Conservation (phyloP, 345 rosid genomes). For the Boechera retrofracta region DNA sequence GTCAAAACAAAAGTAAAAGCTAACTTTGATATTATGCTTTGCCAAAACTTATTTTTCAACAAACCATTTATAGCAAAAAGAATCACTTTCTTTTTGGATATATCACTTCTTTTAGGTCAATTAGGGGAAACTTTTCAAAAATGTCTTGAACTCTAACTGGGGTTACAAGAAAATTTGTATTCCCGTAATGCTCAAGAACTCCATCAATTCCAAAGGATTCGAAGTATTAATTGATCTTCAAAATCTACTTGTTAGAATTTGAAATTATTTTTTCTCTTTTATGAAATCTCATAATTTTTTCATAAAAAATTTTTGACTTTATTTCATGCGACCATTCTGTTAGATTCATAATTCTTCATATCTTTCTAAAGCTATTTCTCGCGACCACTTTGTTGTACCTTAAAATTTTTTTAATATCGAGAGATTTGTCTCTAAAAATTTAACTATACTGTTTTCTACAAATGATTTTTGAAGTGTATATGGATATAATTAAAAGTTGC, state of each 20-base stretch:
- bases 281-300: too few relatives aligned
- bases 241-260: neutral
- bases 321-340: too few relatives aligned
- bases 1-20: conserved; percentile 47
- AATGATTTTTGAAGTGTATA: neutral
- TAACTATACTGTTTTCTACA: neutral
- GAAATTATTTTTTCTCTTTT: neutral
- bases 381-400: too few relatives aligned
- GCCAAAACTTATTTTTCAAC: conserved; percentile 28
- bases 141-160: neutral
- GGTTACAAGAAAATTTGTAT: conserved; percentile 15
- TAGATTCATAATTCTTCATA: too few relatives aligned
- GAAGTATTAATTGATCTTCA: neutral
- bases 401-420: too few relatives aligned
- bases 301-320: too few relatives aligned
- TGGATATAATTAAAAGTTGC: neutral
- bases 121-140: neutral
- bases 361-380: too few relatives aligned
- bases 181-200: neutral
- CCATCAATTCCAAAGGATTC: neutral
- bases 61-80: conserved; percentile 40
- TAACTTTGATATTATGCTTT: conserved; percentile 34
- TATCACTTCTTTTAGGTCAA: conserved; percentile 34
- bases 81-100: conserved; percentile 34
- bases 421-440: too few relatives aligned